Evolutionary conservation across 495 filamentous ascomycete genomes (phyloP), one percentile per base, ranked within the genome.

Genomic region (Umbilicaria muhlenbergii): DNA sequence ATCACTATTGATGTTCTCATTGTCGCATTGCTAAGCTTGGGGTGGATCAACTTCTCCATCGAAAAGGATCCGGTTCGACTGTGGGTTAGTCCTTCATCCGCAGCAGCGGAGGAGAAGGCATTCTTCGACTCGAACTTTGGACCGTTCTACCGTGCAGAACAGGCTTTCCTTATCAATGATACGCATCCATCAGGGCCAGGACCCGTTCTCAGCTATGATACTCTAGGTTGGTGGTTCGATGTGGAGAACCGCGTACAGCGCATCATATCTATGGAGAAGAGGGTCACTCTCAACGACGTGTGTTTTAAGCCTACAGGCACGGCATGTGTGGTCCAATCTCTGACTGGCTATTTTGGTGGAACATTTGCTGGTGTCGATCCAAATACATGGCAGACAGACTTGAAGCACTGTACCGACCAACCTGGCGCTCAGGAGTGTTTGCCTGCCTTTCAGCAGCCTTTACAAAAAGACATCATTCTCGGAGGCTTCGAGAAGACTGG

Each of bases 91-190:
- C 92, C 91, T 11, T 81, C 82, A 11, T 95, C 89, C 2, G 76
- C 76, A 35, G 88, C 92, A 13, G 89, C 91, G 0, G 70, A 86
- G 59, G 92, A 96, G 59, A 98, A 98, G 64, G 68, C 70, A 12
- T 96, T 91, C 58, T 98, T 95, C 53, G 91, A 96, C 59, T 61
- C 75, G n/a, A 86, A 83, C 44, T 98, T 98, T 56, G 92, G 88
- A 1, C 85, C 92, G 2, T 98, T 98, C 58, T 96, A 83, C 58
- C 85, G 91, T 13, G 81, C 88, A 3, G 83, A 98, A 58, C 89
- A 96, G 61, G 77, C 80, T 2, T 96, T 96, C 57, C 57, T 98
- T 32, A 83, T 96, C 44, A 98, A 96, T 50, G 86, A 94, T 52
- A 86, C 76, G 6, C 58, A 70, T 10, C 49, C 67, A 7, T 65